Base-by-base conservation (phyloP, 2,329 filamentous ascomycete genomes). In the Colletotrichum sp. region DNA sequence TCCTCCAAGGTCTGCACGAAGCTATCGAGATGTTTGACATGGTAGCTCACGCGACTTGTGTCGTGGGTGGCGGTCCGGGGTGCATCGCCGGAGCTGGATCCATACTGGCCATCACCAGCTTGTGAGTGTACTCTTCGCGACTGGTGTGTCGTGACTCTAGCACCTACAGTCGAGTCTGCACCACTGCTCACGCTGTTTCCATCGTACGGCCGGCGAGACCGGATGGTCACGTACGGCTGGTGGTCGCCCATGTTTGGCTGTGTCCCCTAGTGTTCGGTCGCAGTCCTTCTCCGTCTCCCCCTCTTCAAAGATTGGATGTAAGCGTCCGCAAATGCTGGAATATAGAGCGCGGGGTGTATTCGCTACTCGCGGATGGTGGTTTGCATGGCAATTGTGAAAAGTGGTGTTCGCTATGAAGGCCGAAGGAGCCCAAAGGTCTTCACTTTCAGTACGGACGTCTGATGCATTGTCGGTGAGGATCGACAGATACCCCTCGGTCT, bases 1-100 rank as follows among this genome's bases (percentile, higher is more conserved):
- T 90, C 88, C 84, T 92, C 87, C 30, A 92, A 85, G 36, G 87
- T 88, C 79, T 87, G 85, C 24, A 89, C 90, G 79, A 91, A 92
- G 72, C 87, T 86, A 65, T 88, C 86, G 57, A 92, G 85, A 74
- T 91, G 86, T 81, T 91, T 91, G 67, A 92, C 86, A 81, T 92
- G 90, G 77, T 90, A 91, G 83, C 85, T 91, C 5, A 90, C 89
- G 57, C 90, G 88, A 79, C 90, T 90, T 61, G 87, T 90, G 80
- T 92, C 90, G 80, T 92, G 90, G 16, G 90, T 92, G 24, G 89
- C 84, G 21, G 86, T 80, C 10, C 84, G 83, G 30, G 84, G 81
- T n/a, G 79, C 82, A 70, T 86, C 85, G 52, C 83, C 85, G 75
- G 81, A 80, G 78, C 83, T 85, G 24, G 87, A 88, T 78, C 86